phyloP scores from a whole-genome alignment of 495 filamentous ascomycete species.

The Daldinia decipiens region DNA sequence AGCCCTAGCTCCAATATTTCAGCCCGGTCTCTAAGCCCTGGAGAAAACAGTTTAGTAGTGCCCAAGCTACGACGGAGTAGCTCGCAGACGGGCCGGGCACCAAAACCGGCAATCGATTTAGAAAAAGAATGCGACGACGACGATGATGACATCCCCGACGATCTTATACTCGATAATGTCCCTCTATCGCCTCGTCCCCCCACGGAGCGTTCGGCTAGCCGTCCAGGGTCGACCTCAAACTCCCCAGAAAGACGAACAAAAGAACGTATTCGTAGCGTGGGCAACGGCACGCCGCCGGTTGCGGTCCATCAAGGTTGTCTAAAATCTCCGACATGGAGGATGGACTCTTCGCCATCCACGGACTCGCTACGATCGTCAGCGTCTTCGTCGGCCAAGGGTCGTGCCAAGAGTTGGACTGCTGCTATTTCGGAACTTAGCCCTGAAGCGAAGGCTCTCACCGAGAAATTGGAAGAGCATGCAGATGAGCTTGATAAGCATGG shows the following conservation, averaged over 20 bases:
- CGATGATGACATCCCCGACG: slow-evolving; percentile 86
- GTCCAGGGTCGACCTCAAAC: slow-evolving; percentile 58
- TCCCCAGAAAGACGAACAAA: slow-evolving; percentile 68
- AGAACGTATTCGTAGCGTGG: slow-evolving; percentile 61
- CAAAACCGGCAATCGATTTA: slow-evolving; percentile 80
- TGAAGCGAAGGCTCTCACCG: slow-evolving; percentile 88
- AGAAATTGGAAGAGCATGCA: slow-evolving; percentile 87
- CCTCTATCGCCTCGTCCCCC: slow-evolving; percentile 89
- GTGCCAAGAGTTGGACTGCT: slow-evolving; percentile 87
- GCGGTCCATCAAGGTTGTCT: slow-evolving; percentile 61
- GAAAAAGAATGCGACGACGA: slow-evolving; percentile 91
- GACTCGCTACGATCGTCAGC: slow-evolving; percentile 41
- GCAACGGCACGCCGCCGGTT: slow-evolving; percentile 64
- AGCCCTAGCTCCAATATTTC: slow-evolving; percentile 55
- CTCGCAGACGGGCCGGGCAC: slow-evolving; percentile 74
- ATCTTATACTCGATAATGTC: slow-evolving; percentile 91
- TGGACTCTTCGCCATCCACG: slow-evolving; percentile 45
- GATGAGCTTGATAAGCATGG: slow-evolving; percentile 65
- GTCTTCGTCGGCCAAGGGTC: slow-evolving; percentile 54
- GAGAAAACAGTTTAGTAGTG: slow-evolving; percentile 56
- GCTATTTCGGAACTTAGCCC: slow-evolving; percentile 82
- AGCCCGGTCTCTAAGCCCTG: slow-evolving; percentile 50
- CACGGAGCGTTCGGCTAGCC: slow-evolving; percentile 67
- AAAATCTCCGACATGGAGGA: slow-evolving; percentile 59
- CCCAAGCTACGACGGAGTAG: slow-evolving; percentile 65